phyloP scores from a whole-genome alignment of 176 grass and related monocot genomes.

The Metroxylon sagu region DNA sequence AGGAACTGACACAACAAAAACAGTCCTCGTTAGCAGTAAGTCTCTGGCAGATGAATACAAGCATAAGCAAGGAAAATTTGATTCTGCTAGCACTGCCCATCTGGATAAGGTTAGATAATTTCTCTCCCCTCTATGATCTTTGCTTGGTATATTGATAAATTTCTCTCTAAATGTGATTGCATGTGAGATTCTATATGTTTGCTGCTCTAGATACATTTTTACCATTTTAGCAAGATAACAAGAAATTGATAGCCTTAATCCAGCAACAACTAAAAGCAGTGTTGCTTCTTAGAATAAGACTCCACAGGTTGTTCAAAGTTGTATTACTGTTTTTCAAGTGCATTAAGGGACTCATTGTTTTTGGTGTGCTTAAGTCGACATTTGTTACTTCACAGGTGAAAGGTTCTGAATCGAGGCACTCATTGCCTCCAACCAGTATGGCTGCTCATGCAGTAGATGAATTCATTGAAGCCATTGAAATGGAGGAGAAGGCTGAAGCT shows the following conservation, averaged over 20 bases:
- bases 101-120: constrained; percentile 45
- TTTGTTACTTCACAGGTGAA: constrained; percentile 47
- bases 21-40: constrained; percentile 24
- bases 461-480: constrained; percentile 46
- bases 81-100: constrained; percentile 37
- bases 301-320: background rate
- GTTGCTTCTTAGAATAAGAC: too few species aligned
- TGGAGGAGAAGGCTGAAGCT: constrained; percentile 48
- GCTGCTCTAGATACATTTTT: too few species aligned
- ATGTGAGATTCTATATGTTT: too few species aligned
- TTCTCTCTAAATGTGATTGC: too few species aligned
- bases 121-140: constrained; percentile 1
- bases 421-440: constrained; percentile 63
- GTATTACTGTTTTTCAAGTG: background rate
- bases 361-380: background rate
- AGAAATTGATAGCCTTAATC: too few species aligned
- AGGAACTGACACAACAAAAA: constrained; percentile 29
- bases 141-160: too few species aligned
- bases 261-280: too few species aligned
- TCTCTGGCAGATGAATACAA: constrained; percentile 30
- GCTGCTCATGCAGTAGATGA: constrained; percentile 60
- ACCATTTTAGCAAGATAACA: too few species aligned
- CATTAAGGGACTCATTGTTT: too few species aligned
- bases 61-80: constrained; percentile 28
- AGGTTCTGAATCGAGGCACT: constrained; percentile 39